These are phyloP conservation scores for Protomyces pachydermus DNA, from an alignment of 1,139 yeast species.

Conservation along the genomic window DNA sequence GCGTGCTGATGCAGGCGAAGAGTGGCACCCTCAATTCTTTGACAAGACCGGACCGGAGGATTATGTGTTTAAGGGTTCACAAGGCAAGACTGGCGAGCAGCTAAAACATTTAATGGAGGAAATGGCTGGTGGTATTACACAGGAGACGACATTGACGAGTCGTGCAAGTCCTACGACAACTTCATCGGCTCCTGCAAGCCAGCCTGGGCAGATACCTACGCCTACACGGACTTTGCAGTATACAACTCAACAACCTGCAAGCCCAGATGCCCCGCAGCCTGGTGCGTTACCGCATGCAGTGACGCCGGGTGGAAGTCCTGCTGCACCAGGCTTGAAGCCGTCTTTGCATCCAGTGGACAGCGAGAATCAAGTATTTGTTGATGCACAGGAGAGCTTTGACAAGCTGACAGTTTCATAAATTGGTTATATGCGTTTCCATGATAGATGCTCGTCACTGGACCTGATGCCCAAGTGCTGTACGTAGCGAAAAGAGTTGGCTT, in stretches of 20 bases:
- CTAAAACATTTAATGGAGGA: constrained; percentile 12
- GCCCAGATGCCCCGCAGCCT: constrained; percentile 7
- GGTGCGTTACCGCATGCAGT: background rate
- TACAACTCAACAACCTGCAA: constrained; percentile 1
- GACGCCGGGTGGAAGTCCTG: background rate
- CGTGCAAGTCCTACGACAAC: constrained; percentile 2
- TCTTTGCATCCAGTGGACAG: constrained; percentile 16
- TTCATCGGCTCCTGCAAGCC: background rate
- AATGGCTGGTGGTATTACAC: constrained; percentile 22
- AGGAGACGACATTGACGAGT: constrained; percentile 2
- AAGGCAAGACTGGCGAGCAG: constrained; percentile 1
- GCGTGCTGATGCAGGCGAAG: constrained; percentile 71
- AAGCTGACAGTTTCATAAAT: constrained; percentile 1
- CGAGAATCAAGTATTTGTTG: constrained; percentile 19
- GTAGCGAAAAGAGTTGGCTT: too few relatives aligned
- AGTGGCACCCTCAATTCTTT: constrained; percentile 74
- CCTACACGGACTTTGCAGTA: background rate
- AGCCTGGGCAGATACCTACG: background rate
- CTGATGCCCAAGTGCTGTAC: too few relatives aligned
- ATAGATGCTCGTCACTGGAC: background rate
- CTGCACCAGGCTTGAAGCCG: constrained; percentile 1
- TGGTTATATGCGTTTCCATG: background rate
- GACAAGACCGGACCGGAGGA: constrained; percentile 16
- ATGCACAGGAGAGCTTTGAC: constrained; percentile 22
- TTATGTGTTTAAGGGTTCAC: constrained; percentile 10